phyloP scores from a whole-genome alignment of 139 green algal species.

The Chlorella sorokiniana region DNA sequence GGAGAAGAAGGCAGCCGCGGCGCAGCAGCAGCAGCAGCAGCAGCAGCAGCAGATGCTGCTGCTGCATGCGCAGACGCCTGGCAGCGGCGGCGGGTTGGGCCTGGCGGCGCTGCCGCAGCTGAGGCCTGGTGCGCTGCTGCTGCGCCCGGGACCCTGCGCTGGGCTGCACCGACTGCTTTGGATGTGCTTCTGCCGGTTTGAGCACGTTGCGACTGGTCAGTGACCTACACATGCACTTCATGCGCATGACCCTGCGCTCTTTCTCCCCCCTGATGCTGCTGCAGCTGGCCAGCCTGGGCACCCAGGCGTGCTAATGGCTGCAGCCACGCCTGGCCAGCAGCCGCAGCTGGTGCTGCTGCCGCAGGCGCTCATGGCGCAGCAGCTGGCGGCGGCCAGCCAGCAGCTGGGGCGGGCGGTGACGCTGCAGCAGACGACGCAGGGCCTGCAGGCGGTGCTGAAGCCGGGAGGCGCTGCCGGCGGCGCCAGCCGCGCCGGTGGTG shows the following conservation, averaged over 20 bases:
- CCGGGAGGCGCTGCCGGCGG: background rate
- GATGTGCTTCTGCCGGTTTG: no score
- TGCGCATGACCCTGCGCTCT: no score
- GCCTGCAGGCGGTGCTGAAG: slow-evolving; percentile 8
- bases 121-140: background rate
- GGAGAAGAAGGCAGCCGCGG: slow-evolving; percentile 25
- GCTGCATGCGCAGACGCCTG: background rate
- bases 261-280: background rate
- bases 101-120: background rate
- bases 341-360: slow-evolving; percentile 29
- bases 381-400: background rate
- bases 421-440: slow-evolving; percentile 4
- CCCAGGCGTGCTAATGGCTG: slow-evolving; percentile 1
- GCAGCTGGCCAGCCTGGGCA: background rate
- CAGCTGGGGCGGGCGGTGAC: background rate
- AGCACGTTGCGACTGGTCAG: no score
- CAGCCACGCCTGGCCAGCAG: background rate
- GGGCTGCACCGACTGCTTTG: no score
- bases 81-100: background rate
- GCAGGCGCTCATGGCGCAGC: slow-evolving; percentile 23
- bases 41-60: slow-evolving; percentile 21
- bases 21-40: slow-evolving; percentile 17
- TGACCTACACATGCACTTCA: no score
- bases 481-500: no score
- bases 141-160: no score